phyloP scores from a whole-genome alignment of 176 grass and related monocot genomes.

The Raddia distichophylla region DNA sequence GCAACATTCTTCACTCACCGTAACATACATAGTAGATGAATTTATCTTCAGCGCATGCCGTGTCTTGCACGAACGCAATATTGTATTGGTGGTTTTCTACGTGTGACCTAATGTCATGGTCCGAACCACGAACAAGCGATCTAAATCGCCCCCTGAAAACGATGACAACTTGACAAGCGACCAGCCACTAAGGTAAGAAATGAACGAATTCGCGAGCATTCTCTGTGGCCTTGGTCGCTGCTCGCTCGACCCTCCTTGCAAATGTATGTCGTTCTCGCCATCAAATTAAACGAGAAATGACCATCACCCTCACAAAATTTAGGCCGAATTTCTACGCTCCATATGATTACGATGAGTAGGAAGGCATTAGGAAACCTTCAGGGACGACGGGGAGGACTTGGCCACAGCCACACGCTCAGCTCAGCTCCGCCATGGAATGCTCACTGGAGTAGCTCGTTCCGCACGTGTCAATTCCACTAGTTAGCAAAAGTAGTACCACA shows the following conservation, averaged over 20 bases:
- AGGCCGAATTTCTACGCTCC: background rate
- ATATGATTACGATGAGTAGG: slow-evolving; percentile 5
- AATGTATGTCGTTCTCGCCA: slow-evolving; percentile 32
- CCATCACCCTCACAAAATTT: background rate
- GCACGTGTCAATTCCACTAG: background rate
- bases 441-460: background rate
- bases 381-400: background rate
- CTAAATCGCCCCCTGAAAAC: background rate
- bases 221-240: background rate
- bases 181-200: background rate
- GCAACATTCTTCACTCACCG: too few species aligned
- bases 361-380: background rate
- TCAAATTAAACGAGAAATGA: background rate
- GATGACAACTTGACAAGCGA: slow-evolving; percentile 11
- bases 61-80: background rate
- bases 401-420: background rate
- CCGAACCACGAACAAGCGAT: background rate
- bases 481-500: background rate
- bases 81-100: background rate
- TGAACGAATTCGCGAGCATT: background rate
- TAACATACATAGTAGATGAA: too few species aligned
- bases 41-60: background rate
- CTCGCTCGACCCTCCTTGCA: background rate
- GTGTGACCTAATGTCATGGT: background rate
- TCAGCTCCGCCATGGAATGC: background rate